Evolutionary conservation across 352 stramenopile species (phyloP).

Genomic region (Hyaloperonospora brassicae): DNA sequence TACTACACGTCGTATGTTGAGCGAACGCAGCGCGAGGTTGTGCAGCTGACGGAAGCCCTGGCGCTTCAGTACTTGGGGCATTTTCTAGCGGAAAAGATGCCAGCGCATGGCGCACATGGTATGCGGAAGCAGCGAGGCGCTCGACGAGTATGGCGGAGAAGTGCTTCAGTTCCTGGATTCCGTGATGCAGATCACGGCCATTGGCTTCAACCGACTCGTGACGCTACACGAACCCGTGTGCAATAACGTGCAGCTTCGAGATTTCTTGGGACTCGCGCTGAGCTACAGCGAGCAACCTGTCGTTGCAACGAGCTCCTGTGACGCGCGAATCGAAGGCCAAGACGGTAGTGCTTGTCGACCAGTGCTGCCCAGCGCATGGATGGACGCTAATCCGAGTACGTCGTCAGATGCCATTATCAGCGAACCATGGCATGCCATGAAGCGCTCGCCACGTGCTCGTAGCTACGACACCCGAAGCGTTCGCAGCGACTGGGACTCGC

Average conservation of each 20-base stretch:
- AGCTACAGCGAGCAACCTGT: constrained; percentile 43
- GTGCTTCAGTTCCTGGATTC: constrained; percentile 54
- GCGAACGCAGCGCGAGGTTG: constrained; percentile 44
- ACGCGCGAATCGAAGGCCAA: constrained; percentile 56
- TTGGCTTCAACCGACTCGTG: constrained; percentile 62
- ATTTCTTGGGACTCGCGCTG: constrained; percentile 60
- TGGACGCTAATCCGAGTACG: constrained; percentile 33
- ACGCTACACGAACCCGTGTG: constrained; percentile 45
- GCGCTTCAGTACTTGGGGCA: constrained; percentile 59
- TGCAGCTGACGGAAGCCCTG: constrained; percentile 46
- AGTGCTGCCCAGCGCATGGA: constrained; percentile 54
- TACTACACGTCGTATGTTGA: constrained; percentile 61
- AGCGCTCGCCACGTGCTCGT: constrained; percentile 17
- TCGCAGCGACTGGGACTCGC: constrained; percentile 13
- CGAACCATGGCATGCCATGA: constrained; percentile 26
- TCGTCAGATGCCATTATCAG: constrained; percentile 26
- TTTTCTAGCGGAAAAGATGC: constrained; percentile 47
- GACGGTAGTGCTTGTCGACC: constrained; percentile 26
- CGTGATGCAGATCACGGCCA: constrained; percentile 55
- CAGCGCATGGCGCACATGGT: constrained; percentile 22
- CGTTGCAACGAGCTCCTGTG: constrained; percentile 62
- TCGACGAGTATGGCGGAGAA: constrained; percentile 48
- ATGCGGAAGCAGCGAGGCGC: constrained; percentile 29
- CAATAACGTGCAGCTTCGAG: constrained; percentile 55
- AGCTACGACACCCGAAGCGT: constrained; percentile 13